Evolutionary conservation across 306 rosid genomes (phyloP).

Genomic region (Rosa lucieae): DNA sequence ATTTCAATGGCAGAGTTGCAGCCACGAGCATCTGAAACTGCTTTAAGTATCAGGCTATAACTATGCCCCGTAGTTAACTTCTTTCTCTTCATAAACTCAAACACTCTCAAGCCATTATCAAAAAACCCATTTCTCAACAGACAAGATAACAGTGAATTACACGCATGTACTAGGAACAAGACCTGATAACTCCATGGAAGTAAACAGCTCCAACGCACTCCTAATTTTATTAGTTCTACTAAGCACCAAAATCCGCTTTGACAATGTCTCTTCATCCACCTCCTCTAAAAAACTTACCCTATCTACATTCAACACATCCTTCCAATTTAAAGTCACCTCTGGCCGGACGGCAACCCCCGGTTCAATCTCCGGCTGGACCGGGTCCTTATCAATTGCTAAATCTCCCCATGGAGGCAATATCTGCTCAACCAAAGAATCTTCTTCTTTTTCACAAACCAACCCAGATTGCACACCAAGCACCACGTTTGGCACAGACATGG

Average conservation of each 20-base stretch:
- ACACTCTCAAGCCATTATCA: constrained; percentile 63
- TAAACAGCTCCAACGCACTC: constrained; percentile 72
- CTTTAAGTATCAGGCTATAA: constrained; percentile 77
- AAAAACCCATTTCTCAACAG: constrained; percentile 65
- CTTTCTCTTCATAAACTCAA: constrained; percentile 47
- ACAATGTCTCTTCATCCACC: constrained; percentile 56
- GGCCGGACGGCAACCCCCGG: constrained; percentile 23
- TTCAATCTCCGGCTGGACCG: constrained; percentile 12
- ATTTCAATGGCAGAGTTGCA: constrained; percentile 48
- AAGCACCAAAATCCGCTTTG: constrained; percentile 70
- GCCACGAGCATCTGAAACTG: constrained; percentile 51
- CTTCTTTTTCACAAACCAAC: constrained; percentile 34
- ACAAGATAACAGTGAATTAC: constrained; percentile 75
- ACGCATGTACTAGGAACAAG: constrained; percentile 75
- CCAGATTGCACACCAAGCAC: constrained; percentile 31
- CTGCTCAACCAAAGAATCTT: constrained; percentile 30
- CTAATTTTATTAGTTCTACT: constrained; percentile 72
- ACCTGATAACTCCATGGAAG: constrained; percentile 70
- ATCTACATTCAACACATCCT: constrained; percentile 29
- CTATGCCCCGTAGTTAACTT: constrained; percentile 63
- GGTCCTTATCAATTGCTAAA: constrained; percentile 21
- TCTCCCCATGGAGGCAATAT: constrained; percentile 53
- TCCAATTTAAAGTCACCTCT: constrained; percentile 26
- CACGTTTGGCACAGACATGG: constrained; percentile 22
- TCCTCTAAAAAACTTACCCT: constrained; percentile 60